A percentile compares a stretch with the other conserved stretches of the same genome.
phyloP scores from a whole-genome alignment of 257 asterid genomes.

The Capsicum chinense region DNA sequence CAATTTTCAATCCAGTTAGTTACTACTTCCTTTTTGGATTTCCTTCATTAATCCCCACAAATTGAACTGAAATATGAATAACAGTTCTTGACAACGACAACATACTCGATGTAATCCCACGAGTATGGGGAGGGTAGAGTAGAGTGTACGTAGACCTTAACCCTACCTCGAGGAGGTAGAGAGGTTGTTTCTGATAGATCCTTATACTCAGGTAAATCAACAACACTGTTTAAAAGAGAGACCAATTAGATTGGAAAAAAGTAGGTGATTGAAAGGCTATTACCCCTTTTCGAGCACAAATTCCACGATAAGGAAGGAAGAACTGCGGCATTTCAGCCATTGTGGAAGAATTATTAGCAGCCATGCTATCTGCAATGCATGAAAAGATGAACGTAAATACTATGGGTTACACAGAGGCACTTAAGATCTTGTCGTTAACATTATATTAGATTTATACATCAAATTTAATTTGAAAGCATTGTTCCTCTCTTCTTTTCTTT shows the following conservation, averaged over 20 bases:
- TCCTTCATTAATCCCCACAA: slow-evolving; percentile 8
- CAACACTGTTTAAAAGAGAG: not conserved
- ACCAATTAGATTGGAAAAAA: not conserved
- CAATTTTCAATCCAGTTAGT: not conserved
- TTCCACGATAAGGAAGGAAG: slow-evolving; percentile 80
- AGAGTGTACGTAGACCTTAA: not conserved
- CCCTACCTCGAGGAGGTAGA: no score
- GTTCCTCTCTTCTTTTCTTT: not conserved
- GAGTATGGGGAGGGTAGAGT: not conserved
- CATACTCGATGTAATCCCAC: not conserved
- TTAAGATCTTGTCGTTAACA: not conserved
- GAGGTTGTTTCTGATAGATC: not conserved
- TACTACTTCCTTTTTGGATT: not conserved
- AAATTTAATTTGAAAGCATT: slow-evolving; percentile 6
- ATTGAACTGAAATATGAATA: not conserved
- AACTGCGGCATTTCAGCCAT: slow-evolving; percentile 62
- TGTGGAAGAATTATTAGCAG: slow-evolving; percentile 46
- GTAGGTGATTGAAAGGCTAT: not conserved
- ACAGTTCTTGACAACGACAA: not conserved
- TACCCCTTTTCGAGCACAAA: slow-evolving; percentile 89
- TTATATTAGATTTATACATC: slow-evolving; percentile 23
- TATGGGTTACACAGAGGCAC: not conserved
- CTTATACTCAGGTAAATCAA: not conserved
- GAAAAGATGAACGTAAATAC: not conserved
- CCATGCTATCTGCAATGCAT: not conserved